Evolutionary conservation across 345 rosid genomes (phyloP).

Genomic region (Lepidium sativum): DNA sequence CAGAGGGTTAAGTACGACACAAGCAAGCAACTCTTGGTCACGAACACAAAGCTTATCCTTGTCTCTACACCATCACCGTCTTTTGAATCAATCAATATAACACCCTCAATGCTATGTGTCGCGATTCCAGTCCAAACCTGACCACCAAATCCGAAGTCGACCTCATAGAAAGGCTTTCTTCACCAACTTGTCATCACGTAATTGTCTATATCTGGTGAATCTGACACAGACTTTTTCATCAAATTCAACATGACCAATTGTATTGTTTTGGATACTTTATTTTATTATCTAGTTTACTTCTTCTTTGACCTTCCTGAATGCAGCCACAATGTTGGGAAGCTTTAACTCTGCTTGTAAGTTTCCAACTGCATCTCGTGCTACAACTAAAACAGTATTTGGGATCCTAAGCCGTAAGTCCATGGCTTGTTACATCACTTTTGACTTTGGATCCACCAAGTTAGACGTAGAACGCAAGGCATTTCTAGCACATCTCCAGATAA

Average conservation of each 20-base stretch:
- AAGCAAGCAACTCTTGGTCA: slow-evolving; percentile 30
- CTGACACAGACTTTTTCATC: not conserved
- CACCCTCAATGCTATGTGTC: not conserved
- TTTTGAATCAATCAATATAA: slow-evolving; percentile 16
- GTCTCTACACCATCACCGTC: slow-evolving; percentile 38
- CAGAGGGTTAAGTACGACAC: slow-evolving; percentile 29
- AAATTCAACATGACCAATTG: not conserved
- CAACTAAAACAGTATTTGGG: not conserved
- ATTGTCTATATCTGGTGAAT: not conserved
- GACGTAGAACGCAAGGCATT: not conserved
- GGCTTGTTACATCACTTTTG: not conserved
- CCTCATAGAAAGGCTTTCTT: slow-evolving; percentile 30
- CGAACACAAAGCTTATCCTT: slow-evolving; percentile 35
- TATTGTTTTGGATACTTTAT: not conserved
- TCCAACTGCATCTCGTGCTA: slow-evolving; percentile 11
- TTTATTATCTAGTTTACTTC: not conserved
- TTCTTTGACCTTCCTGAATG: slow-evolving; percentile 13
- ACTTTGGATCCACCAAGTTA: not conserved
- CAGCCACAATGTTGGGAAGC: too few relatives aligned
- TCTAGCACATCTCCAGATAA: slow-evolving; percentile 23
- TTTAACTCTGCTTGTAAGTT: not conserved
- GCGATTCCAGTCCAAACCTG: slow-evolving; percentile 30
- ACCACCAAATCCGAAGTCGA: slow-evolving; percentile 38
- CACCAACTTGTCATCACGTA: slow-evolving; percentile 34
- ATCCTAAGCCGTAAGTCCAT: slow-evolving; percentile 28